Evolutionary conservation across 2,329 filamentous ascomycete species (phyloP).

Genomic region (Colletotrichum godetiae): DNA sequence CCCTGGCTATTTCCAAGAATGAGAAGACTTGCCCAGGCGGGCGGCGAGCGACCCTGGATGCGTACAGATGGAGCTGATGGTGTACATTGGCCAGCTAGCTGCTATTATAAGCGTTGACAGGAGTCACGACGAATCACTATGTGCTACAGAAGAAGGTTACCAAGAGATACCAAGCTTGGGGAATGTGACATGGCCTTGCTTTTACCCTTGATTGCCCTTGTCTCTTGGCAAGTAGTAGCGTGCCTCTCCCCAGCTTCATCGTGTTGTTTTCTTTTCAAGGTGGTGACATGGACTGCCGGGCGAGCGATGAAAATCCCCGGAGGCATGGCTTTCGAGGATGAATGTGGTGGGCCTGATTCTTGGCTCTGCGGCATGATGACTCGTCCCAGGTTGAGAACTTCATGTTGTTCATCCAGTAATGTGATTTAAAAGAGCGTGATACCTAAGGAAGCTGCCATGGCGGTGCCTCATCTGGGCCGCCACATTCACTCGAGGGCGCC

Average conservation of each 20-base stretch:
- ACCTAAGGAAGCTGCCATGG: neutral
- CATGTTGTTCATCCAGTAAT: neutral
- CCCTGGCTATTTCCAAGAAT: neutral
- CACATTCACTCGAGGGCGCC: neutral
- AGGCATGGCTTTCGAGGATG: neutral
- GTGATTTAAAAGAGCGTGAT: neutral
- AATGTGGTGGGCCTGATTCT: neutral
- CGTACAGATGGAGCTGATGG: neutral
- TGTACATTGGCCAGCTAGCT: conserved; percentile 8
- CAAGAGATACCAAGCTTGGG: conserved; percentile 20
- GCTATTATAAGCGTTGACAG: neutral
- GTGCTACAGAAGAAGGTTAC: conserved; percentile 9
- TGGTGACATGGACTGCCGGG: conserved; percentile 11
- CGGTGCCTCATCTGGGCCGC: neutral
- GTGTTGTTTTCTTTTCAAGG: neutral
- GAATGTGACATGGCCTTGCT: neutral
- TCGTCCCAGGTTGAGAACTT: conserved; percentile 3
- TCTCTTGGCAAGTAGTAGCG: conserved; percentile 22
- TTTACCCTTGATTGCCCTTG: neutral
- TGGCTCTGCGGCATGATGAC: conserved; percentile 30
- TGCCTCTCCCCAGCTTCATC: neutral
- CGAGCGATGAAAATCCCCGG: conserved; percentile 14
- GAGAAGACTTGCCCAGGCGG: neutral
- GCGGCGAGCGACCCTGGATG: conserved; percentile 2
- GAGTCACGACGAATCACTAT: neutral